A percentile compares a stretch with the other conserved stretches of the same genome.
Evolutionary conservation across 2,329 filamentous ascomycete genomes (phyloP).

Genomic region (Ophiostoma sp.): DNA sequence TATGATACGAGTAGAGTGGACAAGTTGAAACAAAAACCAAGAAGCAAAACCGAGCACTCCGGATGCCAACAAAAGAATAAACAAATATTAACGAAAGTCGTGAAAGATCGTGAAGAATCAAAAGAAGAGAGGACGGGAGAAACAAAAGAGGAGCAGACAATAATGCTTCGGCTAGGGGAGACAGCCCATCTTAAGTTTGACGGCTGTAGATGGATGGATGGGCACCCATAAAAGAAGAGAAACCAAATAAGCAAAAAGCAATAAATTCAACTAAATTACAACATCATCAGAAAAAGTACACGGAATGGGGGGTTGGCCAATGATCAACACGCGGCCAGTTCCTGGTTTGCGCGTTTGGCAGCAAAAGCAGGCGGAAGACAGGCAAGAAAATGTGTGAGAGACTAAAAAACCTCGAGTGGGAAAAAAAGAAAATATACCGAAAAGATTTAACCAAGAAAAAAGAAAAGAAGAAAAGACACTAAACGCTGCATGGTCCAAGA

Average conservation of each 20-base stretch:
- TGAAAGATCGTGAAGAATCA: background rate
- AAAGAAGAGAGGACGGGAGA: constrained; percentile 6
- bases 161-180: background rate
- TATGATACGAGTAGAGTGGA: background rate
- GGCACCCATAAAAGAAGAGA: background rate
- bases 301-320: constrained; percentile 12
- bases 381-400: background rate
- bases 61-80: background rate
- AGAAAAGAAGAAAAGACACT: constrained; percentile 4
- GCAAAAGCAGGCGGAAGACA: constrained; percentile 4
- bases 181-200: constrained; percentile 6
- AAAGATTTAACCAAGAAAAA: background rate
- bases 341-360: constrained; percentile 13
- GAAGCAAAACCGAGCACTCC: background rate
- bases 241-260: background rate
- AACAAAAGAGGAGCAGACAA: background rate
- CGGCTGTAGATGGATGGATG: background rate
- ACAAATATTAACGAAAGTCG: background rate
- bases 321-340: constrained; percentile 18
- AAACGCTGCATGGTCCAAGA: constrained; percentile 18
- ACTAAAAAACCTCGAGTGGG: background rate
- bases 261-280: constrained; percentile 8
- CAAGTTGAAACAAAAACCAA: background rate
- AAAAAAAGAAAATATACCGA: background rate
- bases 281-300: constrained; percentile 5